Evolutionary conservation across 1,284 basidiomycete genomes (phyloP).

Genomic region (Erythrobasidium hasegawianum): DNA sequence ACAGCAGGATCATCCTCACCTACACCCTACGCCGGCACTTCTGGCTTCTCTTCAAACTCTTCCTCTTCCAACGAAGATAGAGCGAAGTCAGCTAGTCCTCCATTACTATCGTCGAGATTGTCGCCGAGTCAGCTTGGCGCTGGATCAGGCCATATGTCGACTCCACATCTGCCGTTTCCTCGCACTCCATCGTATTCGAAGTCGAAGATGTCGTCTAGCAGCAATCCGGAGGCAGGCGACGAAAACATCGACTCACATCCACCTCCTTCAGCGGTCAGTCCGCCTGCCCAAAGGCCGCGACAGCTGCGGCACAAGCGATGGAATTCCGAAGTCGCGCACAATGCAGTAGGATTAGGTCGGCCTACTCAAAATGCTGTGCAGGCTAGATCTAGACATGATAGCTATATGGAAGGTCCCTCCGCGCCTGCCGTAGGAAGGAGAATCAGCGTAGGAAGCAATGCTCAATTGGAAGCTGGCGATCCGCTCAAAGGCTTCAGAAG

Average conservation of each 20-base stretch:
- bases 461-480: slow-evolving; percentile 5
- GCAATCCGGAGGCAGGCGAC: too few relatives aligned
- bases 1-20: neutral
- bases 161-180: too few relatives aligned
- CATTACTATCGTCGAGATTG: slow-evolving; percentile 3
- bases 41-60: too few relatives aligned
- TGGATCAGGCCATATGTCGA: neutral
- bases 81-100: slow-evolving; percentile 3
- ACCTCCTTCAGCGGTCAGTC: too few relatives aligned
- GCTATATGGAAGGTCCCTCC: slow-evolving; percentile 43
- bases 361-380: neutral
- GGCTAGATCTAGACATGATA: slow-evolving; percentile 39
- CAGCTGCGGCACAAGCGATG: slow-evolving; percentile 38
- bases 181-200: too few relatives aligned
- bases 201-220: too few relatives aligned
- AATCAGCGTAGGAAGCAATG: too few relatives aligned
- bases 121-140: neutral
- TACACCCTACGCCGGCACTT: too few relatives aligned
- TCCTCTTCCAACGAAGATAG: too few relatives aligned
- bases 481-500: slow-evolving; percentile 58
- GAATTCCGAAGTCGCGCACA: slow-evolving; percentile 40
- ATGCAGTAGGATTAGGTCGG: neutral
- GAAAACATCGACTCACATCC: too few relatives aligned
- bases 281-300: neutral
- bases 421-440: slow-evolving; percentile 49